Evolutionary conservation across 2,329 filamentous ascomycete species (phyloP), one percentile per base, ranked within the genome.

Genomic region (Cladosporium sphaerospermum): DNA sequence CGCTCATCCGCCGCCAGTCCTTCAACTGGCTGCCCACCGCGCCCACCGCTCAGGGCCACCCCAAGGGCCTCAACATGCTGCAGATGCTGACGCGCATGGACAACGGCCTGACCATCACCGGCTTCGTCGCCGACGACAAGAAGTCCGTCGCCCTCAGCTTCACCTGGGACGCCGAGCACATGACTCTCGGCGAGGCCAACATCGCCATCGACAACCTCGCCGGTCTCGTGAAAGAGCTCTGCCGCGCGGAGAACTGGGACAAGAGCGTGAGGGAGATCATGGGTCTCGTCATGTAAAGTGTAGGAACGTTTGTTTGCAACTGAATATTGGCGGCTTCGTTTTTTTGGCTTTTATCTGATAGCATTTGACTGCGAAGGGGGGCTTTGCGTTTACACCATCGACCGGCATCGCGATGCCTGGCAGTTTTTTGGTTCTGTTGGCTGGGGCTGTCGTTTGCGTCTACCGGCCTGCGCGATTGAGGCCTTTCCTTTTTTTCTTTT

Each of bases 21-120:
- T 67, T 66, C 64, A 67, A 67, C 48, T 67, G 64, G 64, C 55
- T 67, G 31, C 64, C 64, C 13, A 64, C 61, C 11, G 59, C 64
- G 7, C 63, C 64, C 3, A 66, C 58, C 4, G 61, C 61, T 3
- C 59, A 62, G 51, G 59, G 62, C 51, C 39, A 47, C 45, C 56
- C 59, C 10, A 60, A 60, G 39, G 64, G 64, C n/a, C 51, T 66
- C 28, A 56, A 54, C 43, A 59, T 65, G 45, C 59, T 61, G 51
- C 60, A 65, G 57, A 64, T 65, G 63, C 54, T 64, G 54, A 64
- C 64, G 11, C 54, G 64, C 2, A 67, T 67, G 64, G 63, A 66
- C 42, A 67, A 67, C 41, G 64, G 64, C 1, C 52, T 66, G 52
- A 67, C 63, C 8, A 65, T 66, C 39, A 65, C 63, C 2, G 64